Evolutionary conservation across 1,284 basidiomycete genomes (phyloP).

Genomic region (Rhodotorula sp.): DNA sequence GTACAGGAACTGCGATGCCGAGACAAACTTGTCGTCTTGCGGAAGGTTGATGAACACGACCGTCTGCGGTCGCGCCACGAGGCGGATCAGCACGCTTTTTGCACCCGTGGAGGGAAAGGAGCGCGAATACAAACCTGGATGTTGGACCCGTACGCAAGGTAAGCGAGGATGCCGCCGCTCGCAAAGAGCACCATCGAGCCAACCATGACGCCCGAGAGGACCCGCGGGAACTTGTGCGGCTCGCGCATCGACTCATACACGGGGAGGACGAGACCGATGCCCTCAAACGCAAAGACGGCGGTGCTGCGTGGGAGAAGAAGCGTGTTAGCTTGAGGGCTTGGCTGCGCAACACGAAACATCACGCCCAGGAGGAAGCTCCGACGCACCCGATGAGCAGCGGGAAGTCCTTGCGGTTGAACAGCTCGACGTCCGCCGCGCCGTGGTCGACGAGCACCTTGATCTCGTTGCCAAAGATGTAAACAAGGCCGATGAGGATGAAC

Average conservation of each 20-base stretch:
- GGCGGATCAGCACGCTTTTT: too few relatives aligned
- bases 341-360: neutral
- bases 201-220: slow-evolving; percentile 87
- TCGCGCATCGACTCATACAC: slow-evolving; percentile 93
- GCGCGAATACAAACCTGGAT: slow-evolving; percentile 45
- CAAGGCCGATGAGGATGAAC: slow-evolving; percentile 83
- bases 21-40: slow-evolving; percentile 79
- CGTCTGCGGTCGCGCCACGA: slow-evolving; percentile 59
- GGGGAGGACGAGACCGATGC: slow-evolving; percentile 93
- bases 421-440: slow-evolving; percentile 77
- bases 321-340: neutral
- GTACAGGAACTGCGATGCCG: slow-evolving; percentile 66
- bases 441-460: slow-evolving; percentile 63
- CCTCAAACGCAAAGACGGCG: slow-evolving; percentile 98
- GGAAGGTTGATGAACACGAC: slow-evolving; percentile 95
- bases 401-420: slow-evolving; percentile 89
- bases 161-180: slow-evolving; percentile 83
- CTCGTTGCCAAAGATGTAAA: slow-evolving; percentile 65
- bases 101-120: too few relatives aligned
- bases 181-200: slow-evolving; percentile 82
- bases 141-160: slow-evolving; percentile 82
- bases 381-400: slow-evolving; percentile 86
- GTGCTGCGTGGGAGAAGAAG: slow-evolving; percentile 60
- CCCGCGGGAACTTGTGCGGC: slow-evolving; percentile 86
- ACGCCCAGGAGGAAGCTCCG: neutral